Evolutionary conservation across 257 asterid species (phyloP), one percentile per base, ranked within the genome.

Genomic region (Forsythia suspensa): DNA sequence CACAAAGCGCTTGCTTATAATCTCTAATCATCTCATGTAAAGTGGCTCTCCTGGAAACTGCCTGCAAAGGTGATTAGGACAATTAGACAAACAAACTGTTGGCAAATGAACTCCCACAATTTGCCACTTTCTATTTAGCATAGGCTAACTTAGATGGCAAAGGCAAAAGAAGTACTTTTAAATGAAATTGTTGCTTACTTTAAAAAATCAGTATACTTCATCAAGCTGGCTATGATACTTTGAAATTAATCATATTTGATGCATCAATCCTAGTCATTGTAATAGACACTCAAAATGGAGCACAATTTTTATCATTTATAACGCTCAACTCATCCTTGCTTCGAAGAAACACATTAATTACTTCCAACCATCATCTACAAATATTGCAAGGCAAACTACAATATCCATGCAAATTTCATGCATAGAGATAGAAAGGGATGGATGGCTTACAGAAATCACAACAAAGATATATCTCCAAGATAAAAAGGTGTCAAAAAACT

Each of bases 21-120:
- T 96, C 98, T 82, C 98, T 91, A 76, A 96, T 92, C 89, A 87
- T 87, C 88, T 92, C 98, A 82, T 91, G 91, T 82, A 96, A 87
- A 82, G 97, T 90, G 63, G 94, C 98, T 85, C 99, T 87, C 91
- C 99, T 88, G 16, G 97, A 96, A 76, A 94, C 84, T 70, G 99
- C 98, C 99, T 95, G 86, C 80, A 65, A 76, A 71, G 39, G 15
- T 37, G 57, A 76, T 21, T 77, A 41, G 69, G 18, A 38, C 71
- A 76, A 78, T 74, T 7, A 74, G 66, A 75, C 29, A n/a, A n/a
- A 55, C 6, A 77, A n/a, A 71, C 8, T 37, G 76, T 83, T 63
- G 81, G 36, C 72, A 48, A 68, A 59, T 9, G 69, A 16, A 57
- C 24, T 11, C 34, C 9, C 10, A n/a, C 34, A 57, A 57, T 57